Conservation (phyloP, 257 asterid genomes). For the Avicennia marina region DNA sequence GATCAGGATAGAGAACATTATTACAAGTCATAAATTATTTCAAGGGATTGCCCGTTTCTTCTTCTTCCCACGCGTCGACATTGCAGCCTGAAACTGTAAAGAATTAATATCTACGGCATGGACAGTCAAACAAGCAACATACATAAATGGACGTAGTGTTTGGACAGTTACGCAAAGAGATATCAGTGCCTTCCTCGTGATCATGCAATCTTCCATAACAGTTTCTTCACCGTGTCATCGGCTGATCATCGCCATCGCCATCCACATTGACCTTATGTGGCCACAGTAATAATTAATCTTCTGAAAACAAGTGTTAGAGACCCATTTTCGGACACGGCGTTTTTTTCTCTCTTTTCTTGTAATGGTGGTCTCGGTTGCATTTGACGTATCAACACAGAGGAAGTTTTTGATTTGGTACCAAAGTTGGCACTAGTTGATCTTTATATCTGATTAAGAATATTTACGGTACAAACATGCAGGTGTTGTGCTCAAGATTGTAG, state of each 20-base stretch:
- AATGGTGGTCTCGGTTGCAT: neutral
- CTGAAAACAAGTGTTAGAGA: neutral
- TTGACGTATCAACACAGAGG: too few species aligned
- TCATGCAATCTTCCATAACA: constrained; percentile 19
- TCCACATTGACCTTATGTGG: neutral
- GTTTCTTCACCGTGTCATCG: constrained; percentile 28
- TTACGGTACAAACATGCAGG: constrained; percentile 2
- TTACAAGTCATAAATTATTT: too few species aligned
- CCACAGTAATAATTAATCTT: constrained; percentile 11
- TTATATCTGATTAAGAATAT: too few species aligned
- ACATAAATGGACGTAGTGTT: neutral
- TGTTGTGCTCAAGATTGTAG: neutral
- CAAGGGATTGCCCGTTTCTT: too few species aligned
- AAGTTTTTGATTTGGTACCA: neutral
- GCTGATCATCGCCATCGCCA: too few species aligned
- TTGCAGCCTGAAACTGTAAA: too few species aligned
- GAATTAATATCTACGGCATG: too few species aligned
- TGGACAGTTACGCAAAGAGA: constrained; percentile 24
- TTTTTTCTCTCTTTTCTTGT: neutral
- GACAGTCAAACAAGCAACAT: constrained; percentile 23
- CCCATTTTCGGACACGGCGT: neutral
- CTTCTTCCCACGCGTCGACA: too few species aligned
- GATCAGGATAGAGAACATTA: neutral
- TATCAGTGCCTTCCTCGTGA: constrained; percentile 33
- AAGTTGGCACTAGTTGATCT: too few species aligned